These are phyloP conservation scores for Thelonectria discophora DNA, from an alignment of 2,329 filamentous ascomycete species.

Conservation along the genomic window DNA sequence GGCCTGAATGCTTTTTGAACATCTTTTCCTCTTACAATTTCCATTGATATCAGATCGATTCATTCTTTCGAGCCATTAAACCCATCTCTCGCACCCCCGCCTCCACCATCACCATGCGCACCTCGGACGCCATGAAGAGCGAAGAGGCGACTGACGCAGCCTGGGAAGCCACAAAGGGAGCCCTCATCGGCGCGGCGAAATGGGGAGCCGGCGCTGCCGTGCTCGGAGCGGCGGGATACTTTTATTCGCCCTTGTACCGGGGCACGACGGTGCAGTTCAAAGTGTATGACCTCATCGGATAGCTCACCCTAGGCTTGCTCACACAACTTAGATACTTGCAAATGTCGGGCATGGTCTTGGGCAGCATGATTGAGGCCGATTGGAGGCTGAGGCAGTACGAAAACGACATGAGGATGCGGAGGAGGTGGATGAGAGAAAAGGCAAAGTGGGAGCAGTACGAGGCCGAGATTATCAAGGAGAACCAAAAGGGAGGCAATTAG, in stretches of 20 bases:
- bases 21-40: slow-evolving; percentile 11
- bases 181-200: slow-evolving; percentile 71
- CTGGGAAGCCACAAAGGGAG: slow-evolving; percentile 76
- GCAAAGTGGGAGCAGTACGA: slow-evolving; percentile 76
- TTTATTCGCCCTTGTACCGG: slow-evolving; percentile 75
- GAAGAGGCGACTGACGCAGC: slow-evolving; percentile 75
- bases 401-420: slow-evolving; percentile 69
- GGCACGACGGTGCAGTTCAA: slow-evolving; percentile 80
- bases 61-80: background rate
- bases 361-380: slow-evolving; percentile 80
- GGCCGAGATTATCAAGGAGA: slow-evolving; percentile 62
- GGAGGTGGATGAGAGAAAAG: slow-evolving; percentile 69
- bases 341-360: slow-evolving; percentile 86
- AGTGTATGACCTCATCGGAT: slow-evolving; percentile 62
- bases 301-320: slow-evolving; percentile 6
- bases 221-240: slow-evolving; percentile 69
- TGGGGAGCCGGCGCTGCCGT: slow-evolving; percentile 75
- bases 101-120: slow-evolving; percentile 32
- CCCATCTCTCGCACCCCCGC: background rate
- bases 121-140: slow-evolving; percentile 64
- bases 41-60: background rate
- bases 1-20: slow-evolving; percentile 30
- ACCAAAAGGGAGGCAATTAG: slow-evolving; percentile 44
- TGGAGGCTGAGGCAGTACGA: slow-evolving; percentile 73
- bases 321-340: slow-evolving; percentile 71